phyloP scores from a whole-genome alignment of 768 basidiomycete genomes.

The Rhizopogon salebrosus region DNA sequence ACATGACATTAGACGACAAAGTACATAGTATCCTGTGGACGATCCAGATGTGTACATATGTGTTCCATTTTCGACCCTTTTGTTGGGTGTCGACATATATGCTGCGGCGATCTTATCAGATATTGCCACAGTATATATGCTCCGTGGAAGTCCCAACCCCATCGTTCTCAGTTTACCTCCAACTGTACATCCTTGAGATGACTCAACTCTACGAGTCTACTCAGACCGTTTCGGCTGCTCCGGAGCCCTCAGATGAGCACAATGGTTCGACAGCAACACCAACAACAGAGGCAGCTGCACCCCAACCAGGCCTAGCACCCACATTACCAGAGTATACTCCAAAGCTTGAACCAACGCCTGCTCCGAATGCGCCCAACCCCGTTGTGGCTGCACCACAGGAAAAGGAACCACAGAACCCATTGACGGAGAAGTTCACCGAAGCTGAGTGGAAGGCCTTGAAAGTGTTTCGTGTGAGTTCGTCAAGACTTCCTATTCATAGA shows the following conservation, averaged over 20 bases:
- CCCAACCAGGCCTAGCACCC: slow-evolving; percentile 2
- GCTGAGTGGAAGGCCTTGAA: slow-evolving; percentile 70
- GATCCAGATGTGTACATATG: not conserved
- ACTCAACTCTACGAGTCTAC: no score
- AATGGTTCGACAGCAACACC: not conserved
- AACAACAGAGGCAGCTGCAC: slow-evolving; percentile 1
- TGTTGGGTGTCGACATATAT: no score
- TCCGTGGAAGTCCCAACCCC: no score
- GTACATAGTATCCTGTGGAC: not conserved
- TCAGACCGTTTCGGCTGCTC: not conserved
- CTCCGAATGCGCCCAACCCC: not conserved
- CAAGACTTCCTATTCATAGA: not conserved
- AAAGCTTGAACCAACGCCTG: not conserved
- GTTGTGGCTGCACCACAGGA: slow-evolving; percentile 3
- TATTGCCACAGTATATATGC: not conserved
- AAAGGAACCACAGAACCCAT: slow-evolving; percentile 59
- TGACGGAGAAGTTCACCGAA: slow-evolving; percentile 65
- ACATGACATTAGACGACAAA: not conserved
- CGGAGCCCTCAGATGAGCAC: slow-evolving; percentile 1
- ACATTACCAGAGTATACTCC: not conserved
- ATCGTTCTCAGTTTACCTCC: no score
- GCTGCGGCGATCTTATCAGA: not conserved
- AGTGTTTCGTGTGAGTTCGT: slow-evolving; percentile 54
- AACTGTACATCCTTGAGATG: not conserved
- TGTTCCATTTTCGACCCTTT: not conserved